These are phyloP conservation scores for Colletotrichum sp. DNA, from an alignment of 2,329 filamentous ascomycete genomes.

Conservation along the genomic window DNA sequence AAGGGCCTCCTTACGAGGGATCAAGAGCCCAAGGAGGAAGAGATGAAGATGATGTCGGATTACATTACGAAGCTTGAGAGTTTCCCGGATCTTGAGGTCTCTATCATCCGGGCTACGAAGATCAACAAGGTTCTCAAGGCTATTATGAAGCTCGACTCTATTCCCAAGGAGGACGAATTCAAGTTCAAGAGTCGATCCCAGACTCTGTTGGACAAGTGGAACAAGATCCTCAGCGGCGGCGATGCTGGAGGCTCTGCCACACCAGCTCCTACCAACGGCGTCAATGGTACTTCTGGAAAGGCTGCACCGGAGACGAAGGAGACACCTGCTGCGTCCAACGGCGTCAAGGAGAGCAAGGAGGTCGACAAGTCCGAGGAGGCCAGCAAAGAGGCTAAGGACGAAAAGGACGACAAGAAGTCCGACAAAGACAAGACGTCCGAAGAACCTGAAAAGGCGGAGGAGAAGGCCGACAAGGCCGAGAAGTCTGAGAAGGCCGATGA, in stretches of 20 bases:
- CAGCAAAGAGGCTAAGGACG: conserved; percentile 35
- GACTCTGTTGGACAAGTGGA: conserved; percentile 86
- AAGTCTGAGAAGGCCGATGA: conserved; percentile 23
- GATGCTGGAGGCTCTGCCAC: conserved; percentile 39
- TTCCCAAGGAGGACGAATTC: conserved; percentile 88
- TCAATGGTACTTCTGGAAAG: conserved; percentile 49
- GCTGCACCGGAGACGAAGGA: conserved; percentile 46
- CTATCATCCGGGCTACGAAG: conserved; percentile 89
- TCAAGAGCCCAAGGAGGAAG: conserved; percentile 82
- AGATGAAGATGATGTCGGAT: conserved; percentile 80
- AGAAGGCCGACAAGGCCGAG: conserved; percentile 31
- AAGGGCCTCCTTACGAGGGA: conserved; percentile 90
- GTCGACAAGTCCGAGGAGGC: conserved; percentile 41
- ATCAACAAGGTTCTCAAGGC: conserved; percentile 98
- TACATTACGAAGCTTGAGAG: conserved; percentile 82
- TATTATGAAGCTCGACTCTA: conserved; percentile 84
- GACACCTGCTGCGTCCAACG: conserved; percentile 36
- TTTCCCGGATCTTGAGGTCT: conserved; percentile 80
- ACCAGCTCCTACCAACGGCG: conserved; percentile 44
- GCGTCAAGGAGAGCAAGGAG: conserved; percentile 42
- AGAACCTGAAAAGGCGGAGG: conserved; percentile 34
- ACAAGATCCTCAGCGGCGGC: conserved; percentile 74
- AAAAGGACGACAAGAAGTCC: conserved; percentile 34
- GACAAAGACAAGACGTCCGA: conserved; percentile 36
- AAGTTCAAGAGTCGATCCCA: conserved; percentile 86